Conservation (phyloP, 2,329 filamentous ascomycete genomes). For the Annulohypoxylon truncatum region DNA sequence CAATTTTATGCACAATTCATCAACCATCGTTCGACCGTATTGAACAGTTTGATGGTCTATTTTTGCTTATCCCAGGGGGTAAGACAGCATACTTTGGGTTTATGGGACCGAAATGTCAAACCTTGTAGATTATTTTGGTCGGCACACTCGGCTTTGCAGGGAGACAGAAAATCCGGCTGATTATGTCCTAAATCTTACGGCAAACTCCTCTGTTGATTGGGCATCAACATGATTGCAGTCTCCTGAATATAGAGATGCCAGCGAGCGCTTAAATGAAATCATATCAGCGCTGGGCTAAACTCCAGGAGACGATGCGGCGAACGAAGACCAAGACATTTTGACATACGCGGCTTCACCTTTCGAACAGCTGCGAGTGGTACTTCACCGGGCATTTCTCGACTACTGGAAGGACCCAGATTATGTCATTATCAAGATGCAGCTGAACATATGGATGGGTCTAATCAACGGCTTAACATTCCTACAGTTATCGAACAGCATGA, state of each 20-base stretch:
- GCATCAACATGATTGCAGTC: conserved; percentile 66
- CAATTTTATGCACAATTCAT: conserved; percentile 92
- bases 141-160: conserved; percentile 60
- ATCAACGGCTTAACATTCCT: conserved; percentile 79
- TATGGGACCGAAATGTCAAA: conserved; percentile 72
- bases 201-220: conserved; percentile 71
- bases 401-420: conserved; percentile 76
- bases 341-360: conserved; percentile 70
- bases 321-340: conserved; percentile 56
- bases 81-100: conserved; percentile 81
- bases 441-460: conserved; percentile 70
- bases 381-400: conserved; percentile 67
- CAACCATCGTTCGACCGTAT: conserved; percentile 94
- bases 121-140: conserved; percentile 68
- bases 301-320: conserved; percentile 48
- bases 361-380: conserved; percentile 63
- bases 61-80: conserved; percentile 78
- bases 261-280: conserved; percentile 35
- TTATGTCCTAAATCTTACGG: conserved; percentile 66
- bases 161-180: conserved; percentile 63
- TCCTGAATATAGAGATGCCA: conserved; percentile 59
- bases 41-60: conserved; percentile 79
- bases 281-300: conserved; percentile 33
- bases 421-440: conserved; percentile 68
- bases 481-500: conserved; percentile 64